Percentiles rank a stretch among this genome's conserved stretches.
Conservation (phyloP, 2,329 filamentous ascomycete genomes). For the Aureobasidium sp. region DNA sequence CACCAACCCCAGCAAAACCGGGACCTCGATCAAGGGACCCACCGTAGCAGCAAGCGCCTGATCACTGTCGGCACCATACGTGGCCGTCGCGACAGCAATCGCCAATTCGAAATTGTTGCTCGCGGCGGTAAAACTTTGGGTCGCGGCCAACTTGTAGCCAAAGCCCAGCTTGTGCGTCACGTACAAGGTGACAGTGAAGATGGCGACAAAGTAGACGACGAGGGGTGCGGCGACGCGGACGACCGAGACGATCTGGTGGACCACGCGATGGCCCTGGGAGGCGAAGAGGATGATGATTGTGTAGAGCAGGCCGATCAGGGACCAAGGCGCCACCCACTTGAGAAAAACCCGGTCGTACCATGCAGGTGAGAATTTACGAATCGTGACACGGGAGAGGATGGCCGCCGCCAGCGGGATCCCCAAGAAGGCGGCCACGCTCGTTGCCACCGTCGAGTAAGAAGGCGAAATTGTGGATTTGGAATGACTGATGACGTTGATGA, state of each 20-base stretch:
- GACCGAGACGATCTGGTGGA: conserved; percentile 77
- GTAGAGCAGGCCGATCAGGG: conserved; percentile 75
- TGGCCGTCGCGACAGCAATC: conserved; percentile 78
- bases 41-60: conserved; percentile 78
- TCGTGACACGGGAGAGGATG: conserved; percentile 61
- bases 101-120: conserved; percentile 93
- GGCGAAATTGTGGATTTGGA: conserved; percentile 30
- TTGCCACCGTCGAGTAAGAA: conserved; percentile 62
- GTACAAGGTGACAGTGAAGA: conserved; percentile 65
- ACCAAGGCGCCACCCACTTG: conserved; percentile 63
- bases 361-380: conserved; percentile 50
- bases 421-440: conserved; percentile 75
- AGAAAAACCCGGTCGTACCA: conserved; percentile 67
- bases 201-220: conserved; percentile 69
- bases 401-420: conserved; percentile 75
- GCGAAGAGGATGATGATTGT: conserved; percentile 83
- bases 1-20: conserved; percentile 69
- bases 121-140: conserved; percentile 81
- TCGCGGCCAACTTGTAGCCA: conserved; percentile 61
- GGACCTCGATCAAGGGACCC: conserved; percentile 79
- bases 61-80: conserved; percentile 69
- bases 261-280: conserved; percentile 67
- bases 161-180: conserved; percentile 62
- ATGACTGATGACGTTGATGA: conserved; percentile 59
- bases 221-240: conserved; percentile 74